A percentile compares a stretch with the other conserved stretches of the same genome.
Conservation (phyloP, 2,329 filamentous ascomycete species). For the Sporothrix dimorphospora region DNA sequence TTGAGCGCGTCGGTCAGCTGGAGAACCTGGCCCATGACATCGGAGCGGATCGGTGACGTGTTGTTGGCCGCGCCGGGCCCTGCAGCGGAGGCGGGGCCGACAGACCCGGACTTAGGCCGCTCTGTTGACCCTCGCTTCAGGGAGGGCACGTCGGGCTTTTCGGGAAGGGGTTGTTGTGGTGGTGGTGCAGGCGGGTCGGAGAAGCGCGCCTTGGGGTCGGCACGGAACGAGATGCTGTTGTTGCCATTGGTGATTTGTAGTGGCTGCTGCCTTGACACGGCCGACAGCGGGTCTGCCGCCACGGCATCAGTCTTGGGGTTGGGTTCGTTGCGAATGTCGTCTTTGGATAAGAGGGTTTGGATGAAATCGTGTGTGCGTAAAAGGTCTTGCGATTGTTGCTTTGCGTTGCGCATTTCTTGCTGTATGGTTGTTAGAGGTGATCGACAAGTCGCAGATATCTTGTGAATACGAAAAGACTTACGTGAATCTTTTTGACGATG, state of each 20-base stretch:
- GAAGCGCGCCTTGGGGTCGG: slow-evolving; percentile 81
- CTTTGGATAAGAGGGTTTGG: slow-evolving; percentile 73
- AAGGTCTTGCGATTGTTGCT: slow-evolving; percentile 84
- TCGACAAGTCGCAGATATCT: background rate
- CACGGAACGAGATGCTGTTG: slow-evolving; percentile 58
- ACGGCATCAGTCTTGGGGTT: slow-evolving; percentile 52
- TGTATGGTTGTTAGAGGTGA: slow-evolving; percentile 43
- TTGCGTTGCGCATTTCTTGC: slow-evolving; percentile 88
- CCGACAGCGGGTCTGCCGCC: slow-evolving; percentile 22
- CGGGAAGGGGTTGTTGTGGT: slow-evolving; percentile 87
- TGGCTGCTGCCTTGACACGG: background rate
- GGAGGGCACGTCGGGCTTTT: slow-evolving; percentile 82
- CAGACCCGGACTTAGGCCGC: slow-evolving; percentile 61
- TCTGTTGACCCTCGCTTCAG: slow-evolving; percentile 78
- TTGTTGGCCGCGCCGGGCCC: slow-evolving; percentile 40
- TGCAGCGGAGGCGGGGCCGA: background rate
- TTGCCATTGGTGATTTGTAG: slow-evolving; percentile 54
- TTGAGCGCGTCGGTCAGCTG: slow-evolving; percentile 84
- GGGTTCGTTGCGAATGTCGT: slow-evolving; percentile 60
- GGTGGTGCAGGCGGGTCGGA: slow-evolving; percentile 92
- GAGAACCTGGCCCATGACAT: slow-evolving; percentile 72
- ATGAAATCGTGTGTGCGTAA: slow-evolving; percentile 81
- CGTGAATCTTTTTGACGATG: slow-evolving; percentile 84
- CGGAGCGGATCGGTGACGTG: slow-evolving; percentile 62
- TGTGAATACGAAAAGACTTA: slow-evolving; percentile 50